Evolutionary conservation across 2,329 filamentous ascomycete species (phyloP).

Genomic region (Coniochaeta sp.): DNA sequence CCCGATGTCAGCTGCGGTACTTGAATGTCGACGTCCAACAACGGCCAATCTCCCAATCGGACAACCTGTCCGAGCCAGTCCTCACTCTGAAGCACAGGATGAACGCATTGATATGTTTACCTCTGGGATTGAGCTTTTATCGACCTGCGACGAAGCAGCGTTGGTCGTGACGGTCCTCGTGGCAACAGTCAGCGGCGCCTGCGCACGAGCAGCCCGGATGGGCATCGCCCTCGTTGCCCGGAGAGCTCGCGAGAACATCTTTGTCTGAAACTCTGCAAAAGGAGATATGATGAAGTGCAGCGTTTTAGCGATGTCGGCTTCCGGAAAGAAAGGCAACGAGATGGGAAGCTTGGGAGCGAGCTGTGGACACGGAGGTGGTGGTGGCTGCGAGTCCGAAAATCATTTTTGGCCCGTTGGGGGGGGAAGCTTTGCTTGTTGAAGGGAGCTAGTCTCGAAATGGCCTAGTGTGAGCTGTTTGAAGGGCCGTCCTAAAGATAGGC

Average conservation of each 20-base stretch:
- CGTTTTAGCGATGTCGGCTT: slow-evolving; percentile 3
- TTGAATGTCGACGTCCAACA: slow-evolving; percentile 2
- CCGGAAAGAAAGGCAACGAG: not conserved
- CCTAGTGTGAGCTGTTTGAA: not conserved
- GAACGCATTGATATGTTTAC: slow-evolving; percentile 21
- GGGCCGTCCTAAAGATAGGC: not conserved
- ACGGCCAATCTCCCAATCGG: not conserved
- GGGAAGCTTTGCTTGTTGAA: slow-evolving; percentile 18
- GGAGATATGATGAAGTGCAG: not conserved
- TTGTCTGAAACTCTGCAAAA: slow-evolving; percentile 11
- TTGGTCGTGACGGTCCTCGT: slow-evolving; percentile 86
- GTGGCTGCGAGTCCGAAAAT: slow-evolving; percentile 6
- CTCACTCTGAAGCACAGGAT: not conserved
- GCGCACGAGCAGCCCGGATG: slow-evolving; percentile 41
- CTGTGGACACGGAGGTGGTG: slow-evolving; percentile 1
- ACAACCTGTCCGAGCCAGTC: not conserved
- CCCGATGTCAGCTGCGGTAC: slow-evolving; percentile 3
- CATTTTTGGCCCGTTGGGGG: slow-evolving; percentile 20
- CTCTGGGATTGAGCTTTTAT: slow-evolving; percentile 59
- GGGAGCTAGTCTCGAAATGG: not conserved
- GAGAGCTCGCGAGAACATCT: slow-evolving; percentile 67
- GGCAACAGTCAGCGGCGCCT: slow-evolving; percentile 36
- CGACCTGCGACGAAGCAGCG: slow-evolving; percentile 84
- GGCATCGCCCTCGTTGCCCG: slow-evolving; percentile 55
- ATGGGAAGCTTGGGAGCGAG: slow-evolving; percentile 1